A percentile compares a stretch with the other conserved stretches of the same genome.
These are phyloP conservation scores for Globisporangium megalacanthum DNA, from an alignment of 352 stramenopile species.

Conservation along the genomic window DNA sequence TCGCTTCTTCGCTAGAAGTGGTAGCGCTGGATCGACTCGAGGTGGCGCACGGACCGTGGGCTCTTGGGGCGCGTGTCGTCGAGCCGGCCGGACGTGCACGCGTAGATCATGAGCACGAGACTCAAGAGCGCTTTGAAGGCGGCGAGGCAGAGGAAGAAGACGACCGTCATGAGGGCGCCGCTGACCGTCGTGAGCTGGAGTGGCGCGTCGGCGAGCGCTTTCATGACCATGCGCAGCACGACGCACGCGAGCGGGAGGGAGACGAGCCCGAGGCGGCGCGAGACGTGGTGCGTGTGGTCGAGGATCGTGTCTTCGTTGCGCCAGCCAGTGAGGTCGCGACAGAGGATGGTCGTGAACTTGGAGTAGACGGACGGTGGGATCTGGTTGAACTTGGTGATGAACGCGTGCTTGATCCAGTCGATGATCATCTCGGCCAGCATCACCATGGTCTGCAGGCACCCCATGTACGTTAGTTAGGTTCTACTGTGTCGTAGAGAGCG, in stretches of 20 bases:
- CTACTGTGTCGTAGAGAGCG: neutral
- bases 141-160: conserved; percentile 67
- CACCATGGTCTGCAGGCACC: conserved; percentile 64
- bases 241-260: conserved; percentile 94
- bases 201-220: conserved; percentile 44
- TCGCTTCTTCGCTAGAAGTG: conserved; percentile 10
- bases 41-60: conserved; percentile 42
- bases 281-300: conserved; percentile 93
- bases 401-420: conserved; percentile 99
- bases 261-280: conserved; percentile 90
- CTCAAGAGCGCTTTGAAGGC: conserved; percentile 78
- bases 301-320: conserved; percentile 88
- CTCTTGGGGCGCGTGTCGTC: conserved; percentile 69
- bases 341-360: conserved; percentile 94
- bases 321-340: conserved; percentile 93
- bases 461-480: neutral
- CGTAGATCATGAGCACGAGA: conserved; percentile 75
- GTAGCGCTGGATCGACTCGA: conserved; percentile 64
- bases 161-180: conserved; percentile 40
- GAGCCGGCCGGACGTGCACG: conserved; percentile 51
- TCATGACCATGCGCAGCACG: conserved; percentile 76
- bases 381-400: conserved; percentile 99
- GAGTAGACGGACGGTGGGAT: conserved; percentile 92
- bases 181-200: conserved; percentile 31
- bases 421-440: conserved; percentile 92